A percentile compares a stretch with the other conserved stretches of the same genome.
Evolutionary conservation across 768 basidiomycete genomes (phyloP).

Genomic region (Pleurotus salmoneostramineus): DNA sequence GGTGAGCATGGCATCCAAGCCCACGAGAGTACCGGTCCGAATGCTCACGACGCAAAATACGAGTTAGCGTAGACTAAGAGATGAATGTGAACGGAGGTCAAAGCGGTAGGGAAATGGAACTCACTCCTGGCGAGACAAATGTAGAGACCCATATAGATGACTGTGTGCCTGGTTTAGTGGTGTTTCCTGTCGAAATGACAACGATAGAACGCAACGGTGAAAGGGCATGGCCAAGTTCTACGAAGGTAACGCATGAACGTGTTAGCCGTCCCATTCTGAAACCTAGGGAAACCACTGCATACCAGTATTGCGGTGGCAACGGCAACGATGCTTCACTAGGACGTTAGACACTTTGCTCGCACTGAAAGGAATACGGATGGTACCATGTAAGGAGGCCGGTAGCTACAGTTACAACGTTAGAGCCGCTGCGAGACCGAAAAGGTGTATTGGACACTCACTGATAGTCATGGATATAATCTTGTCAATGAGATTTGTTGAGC

Average conservation of each 20-base stretch:
- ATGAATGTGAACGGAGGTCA: not conserved
- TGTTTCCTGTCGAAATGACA: not conserved
- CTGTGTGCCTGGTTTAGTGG: not conserved
- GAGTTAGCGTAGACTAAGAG: conserved; percentile 1
- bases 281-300: not conserved
- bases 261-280: not conserved
- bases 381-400: not conserved
- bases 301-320: not conserved
- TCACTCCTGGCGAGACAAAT: not conserved
- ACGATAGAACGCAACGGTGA: not conserved
- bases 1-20: not conserved
- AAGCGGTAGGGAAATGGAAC: not conserved
- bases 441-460: not conserved
- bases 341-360: not conserved
- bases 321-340: not conserved
- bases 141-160: not conserved
- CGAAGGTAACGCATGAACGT: no score
- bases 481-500: not conserved
- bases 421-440: no score
- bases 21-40: not conserved
- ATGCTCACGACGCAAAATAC: conserved; percentile 3
- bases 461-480: not conserved
- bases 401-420: not conserved
- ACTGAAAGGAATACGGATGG: not conserved
- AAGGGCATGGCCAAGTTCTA: not conserved